These are phyloP conservation scores for Wickerhamiella galacta DNA, from an alignment of 805 yeast species.

Conservation along the genomic window DNA sequence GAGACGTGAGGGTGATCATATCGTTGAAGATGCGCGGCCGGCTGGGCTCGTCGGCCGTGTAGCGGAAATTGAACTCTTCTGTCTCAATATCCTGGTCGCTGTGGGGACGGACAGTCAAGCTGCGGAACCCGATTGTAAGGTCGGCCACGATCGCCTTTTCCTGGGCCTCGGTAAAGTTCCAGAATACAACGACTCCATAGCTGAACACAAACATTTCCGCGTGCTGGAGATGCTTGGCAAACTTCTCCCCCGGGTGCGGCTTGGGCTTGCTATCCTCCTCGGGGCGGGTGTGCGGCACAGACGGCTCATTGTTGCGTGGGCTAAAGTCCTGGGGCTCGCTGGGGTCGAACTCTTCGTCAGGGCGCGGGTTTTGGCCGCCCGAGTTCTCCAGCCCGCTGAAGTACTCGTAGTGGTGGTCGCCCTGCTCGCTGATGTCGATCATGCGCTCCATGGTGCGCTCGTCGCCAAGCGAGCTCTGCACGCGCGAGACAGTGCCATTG, in stretches of 20 bases:
- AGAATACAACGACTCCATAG: conserved; percentile 93
- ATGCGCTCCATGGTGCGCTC: conserved; percentile 50
- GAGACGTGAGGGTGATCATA: conserved; percentile 76
- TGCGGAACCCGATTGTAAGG: conserved; percentile 44
- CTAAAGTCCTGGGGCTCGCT: conserved; percentile 86
- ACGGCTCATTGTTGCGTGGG: conserved; percentile 10
- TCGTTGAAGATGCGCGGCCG: conserved; percentile 58
- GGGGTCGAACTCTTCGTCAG: conserved; percentile 52
- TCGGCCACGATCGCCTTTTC: conserved; percentile 91
- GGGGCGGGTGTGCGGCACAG: not conserved
- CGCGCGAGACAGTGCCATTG: conserved; percentile 22
- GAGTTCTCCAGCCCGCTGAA: conserved; percentile 52
- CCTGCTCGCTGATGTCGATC: conserved; percentile 65
- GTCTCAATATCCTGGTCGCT: conserved; percentile 84
- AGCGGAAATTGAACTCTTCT: conserved; percentile 70
- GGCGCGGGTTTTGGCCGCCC: conserved; percentile 31
- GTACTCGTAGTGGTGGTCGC: conserved; percentile 85
- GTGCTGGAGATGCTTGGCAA: conserved; percentile 10
- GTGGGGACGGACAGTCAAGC: conserved; percentile 46
- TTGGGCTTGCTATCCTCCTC: not conserved
- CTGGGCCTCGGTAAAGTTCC: conserved; percentile 88
- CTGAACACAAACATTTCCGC: conserved; percentile 78
- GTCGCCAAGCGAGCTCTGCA: conserved; percentile 22
- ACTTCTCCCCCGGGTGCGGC: not conserved
- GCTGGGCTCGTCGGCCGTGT: conserved; percentile 27